phyloP scores from a whole-genome alignment of 139 green algal species.

The Micromonas pusilla region DNA sequence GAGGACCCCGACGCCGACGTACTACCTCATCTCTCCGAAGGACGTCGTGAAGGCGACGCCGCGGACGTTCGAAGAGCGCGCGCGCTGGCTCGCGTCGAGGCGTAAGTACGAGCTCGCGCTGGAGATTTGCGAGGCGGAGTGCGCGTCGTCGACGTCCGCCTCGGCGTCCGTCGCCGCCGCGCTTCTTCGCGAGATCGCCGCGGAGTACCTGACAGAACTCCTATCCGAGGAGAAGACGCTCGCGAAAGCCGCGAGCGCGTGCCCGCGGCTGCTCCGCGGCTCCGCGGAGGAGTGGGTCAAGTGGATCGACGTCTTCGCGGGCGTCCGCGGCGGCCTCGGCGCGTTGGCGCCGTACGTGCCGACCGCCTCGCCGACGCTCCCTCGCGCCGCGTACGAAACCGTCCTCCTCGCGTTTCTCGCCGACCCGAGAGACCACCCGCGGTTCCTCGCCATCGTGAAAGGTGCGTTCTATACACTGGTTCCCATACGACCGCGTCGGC shows the following conservation, averaged over 20 bases:
- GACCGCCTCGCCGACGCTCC: slow-evolving; percentile 51
- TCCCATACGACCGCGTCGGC: no score
- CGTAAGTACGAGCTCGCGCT: background rate
- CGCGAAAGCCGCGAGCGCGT: slow-evolving; percentile 38
- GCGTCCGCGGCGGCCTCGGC: slow-evolving; percentile 59
- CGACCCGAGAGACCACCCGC: slow-evolving; percentile 49
- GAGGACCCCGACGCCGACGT: background rate
- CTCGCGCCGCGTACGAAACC: slow-evolving; percentile 62
- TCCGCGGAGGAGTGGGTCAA: slow-evolving; percentile 60
- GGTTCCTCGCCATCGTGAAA: slow-evolving; percentile 54
- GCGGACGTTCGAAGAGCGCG: background rate
- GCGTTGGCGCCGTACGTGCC: slow-evolving; percentile 68
- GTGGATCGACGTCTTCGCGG: slow-evolving; percentile 60
- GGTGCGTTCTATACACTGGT: no score
- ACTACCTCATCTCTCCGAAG: slow-evolving; percentile 11
- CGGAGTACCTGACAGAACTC: slow-evolving; percentile 39
- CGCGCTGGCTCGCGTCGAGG: background rate
- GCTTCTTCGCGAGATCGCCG: background rate
- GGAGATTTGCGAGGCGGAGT: background rate
- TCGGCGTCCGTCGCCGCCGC: background rate
- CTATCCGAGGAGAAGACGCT: no score
- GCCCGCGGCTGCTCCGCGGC: slow-evolving; percentile 48
- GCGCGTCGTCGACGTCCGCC: background rate
- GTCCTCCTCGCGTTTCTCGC: slow-evolving; percentile 54
- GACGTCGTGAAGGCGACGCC: slow-evolving; percentile 3